phyloP scores from a whole-genome alignment of 495 filamentous ascomycete genomes.

The Staphylotrichum longicolle region DNA sequence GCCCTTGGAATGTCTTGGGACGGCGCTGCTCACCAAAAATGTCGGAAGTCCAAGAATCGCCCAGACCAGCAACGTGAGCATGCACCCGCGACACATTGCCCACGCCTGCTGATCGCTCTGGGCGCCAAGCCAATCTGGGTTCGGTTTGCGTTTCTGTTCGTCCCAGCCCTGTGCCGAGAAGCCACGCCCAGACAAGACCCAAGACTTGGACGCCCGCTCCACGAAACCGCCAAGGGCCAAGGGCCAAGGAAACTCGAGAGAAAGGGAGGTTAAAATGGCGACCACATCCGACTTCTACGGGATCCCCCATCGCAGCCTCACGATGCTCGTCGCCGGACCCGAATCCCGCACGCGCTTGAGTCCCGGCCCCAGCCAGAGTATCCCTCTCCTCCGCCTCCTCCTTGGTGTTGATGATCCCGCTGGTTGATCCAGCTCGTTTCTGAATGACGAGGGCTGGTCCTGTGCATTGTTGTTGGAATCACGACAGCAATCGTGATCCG shows the following conservation, averaged over 20 bases:
- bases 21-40: neutral
- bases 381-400: too few species aligned
- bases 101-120: constrained; percentile 19
- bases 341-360: neutral
- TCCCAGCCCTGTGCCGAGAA: constrained; percentile 13
- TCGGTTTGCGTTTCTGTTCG: constrained; percentile 6
- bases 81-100: too few species aligned
- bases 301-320: neutral
- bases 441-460: too few species aligned
- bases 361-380: neutral
- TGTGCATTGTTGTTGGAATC: too few species aligned
- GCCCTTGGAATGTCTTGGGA: neutral
- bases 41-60: neutral
- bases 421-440: too few species aligned
- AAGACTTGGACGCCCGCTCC: constrained; percentile 9
- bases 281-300: neutral
- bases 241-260: constrained; percentile 1
- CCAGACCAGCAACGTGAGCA: neutral
- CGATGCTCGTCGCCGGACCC: neutral
- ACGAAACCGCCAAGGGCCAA: constrained; percentile 8
- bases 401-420: too few species aligned
- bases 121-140: constrained; percentile 19
- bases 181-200: constrained; percentile 15
- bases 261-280: constrained; percentile 19
- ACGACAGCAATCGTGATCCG: too few species aligned